Base-by-base conservation (phyloP, 148 eudicot genomes). In the Fagopyrum tataricum region DNA sequence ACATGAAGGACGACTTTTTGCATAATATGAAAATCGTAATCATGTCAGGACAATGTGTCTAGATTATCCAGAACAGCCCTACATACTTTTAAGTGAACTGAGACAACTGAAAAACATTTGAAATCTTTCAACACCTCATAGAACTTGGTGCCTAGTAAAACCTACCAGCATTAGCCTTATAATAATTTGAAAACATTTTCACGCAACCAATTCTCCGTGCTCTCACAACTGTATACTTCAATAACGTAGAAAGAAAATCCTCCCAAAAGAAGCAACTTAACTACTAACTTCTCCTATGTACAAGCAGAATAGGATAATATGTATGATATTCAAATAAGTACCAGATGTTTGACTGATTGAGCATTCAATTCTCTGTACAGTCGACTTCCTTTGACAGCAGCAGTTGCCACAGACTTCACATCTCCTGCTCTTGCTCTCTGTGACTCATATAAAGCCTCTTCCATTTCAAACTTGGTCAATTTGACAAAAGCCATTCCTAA, bases 371-470 rank as follows among this genome's bases (percentile, higher is more conserved):
- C 93, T 49, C 90, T 78, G 73, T 87, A 89, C 69, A 89, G 76
- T 78, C 93, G 81, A 79, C 93, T 89, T 53, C 90, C 93, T 84
- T 89, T 89, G 39, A 89, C 90, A 39, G 93, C 81, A 51, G 90
- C 87, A 69, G 93, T 89, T 42, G 93, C 93, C 73, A 87, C 84
- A 76, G 79, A 85, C 83, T 85, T 89, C 86, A 79, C 82, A 66
- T 85, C 93, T 59, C 80, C 79, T 76, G 90, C 88, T 72, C 90
- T 77, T 9, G 72, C 68, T 77, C 77, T 83, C 68, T 89, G 93
- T 21, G 85, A 80, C 53, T 89, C 79, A 73, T 39, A 80, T 73
- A 81, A 11, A 26, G 90, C 89, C 44, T 70, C 72, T 70, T 70
- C 72, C 10, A 46, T 41, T 51, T 70, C 72, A 44, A 70, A 70